Evolutionary conservation across 192 early-diverging fungal species (phyloP).

Genomic region (Coemansia javaensis): DNA sequence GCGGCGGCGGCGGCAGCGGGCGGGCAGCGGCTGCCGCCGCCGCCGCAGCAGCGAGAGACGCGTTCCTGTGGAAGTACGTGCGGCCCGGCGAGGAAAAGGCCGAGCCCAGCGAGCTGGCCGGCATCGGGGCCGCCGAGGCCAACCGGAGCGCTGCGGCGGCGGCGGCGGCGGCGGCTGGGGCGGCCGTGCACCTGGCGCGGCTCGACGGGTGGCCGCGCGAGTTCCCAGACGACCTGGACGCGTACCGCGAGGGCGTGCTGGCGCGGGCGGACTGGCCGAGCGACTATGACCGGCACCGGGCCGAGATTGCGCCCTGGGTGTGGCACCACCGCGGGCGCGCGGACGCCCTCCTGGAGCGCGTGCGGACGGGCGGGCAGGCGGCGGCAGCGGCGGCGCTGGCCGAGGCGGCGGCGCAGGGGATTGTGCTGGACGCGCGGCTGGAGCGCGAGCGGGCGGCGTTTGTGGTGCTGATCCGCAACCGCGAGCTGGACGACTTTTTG

Average conservation of each 20-base stretch:
- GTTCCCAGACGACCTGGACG: constrained; percentile 25
- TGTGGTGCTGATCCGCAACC: constrained; percentile 57
- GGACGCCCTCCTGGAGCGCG: constrained; percentile 4
- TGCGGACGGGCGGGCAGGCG: neutral
- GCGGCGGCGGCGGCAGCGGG: neutral
- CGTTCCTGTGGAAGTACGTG: constrained; percentile 5
- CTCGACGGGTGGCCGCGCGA: constrained; percentile 35
- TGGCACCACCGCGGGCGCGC: constrained; percentile 46
- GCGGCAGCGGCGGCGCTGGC: neutral
- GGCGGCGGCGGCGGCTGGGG: neutral
- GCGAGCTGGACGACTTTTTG: constrained; percentile 50
- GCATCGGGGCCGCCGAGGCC: neutral
- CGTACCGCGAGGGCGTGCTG: constrained; percentile 23
- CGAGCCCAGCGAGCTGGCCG: neutral
- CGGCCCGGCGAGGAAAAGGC: neutral
- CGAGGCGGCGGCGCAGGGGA: constrained; percentile 15
- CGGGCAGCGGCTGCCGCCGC: neutral
- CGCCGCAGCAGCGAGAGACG: neutral
- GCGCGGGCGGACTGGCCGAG: constrained; percentile 6
- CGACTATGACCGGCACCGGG: constrained; percentile 14
- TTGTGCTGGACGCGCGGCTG: constrained; percentile 3
- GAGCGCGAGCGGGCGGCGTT: constrained; percentile 31
- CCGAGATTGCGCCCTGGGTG: constrained; percentile 50
- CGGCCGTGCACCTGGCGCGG: constrained; percentile 11
- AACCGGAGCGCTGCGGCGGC: neutral